phyloP scores from a whole-genome alignment of 306 rosid species.

The Quercus wislizeni region DNA sequence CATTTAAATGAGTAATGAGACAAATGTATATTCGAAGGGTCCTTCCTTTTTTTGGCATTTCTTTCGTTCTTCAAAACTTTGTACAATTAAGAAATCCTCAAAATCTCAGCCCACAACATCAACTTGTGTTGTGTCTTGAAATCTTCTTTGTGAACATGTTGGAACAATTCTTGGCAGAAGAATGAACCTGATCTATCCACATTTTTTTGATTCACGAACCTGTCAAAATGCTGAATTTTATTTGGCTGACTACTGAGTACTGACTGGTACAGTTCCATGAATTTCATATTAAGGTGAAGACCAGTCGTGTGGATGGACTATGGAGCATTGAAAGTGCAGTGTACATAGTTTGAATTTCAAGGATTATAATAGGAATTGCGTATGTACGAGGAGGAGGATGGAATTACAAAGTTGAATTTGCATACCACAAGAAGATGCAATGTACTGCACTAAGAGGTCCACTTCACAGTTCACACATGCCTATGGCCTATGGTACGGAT shows the following conservation, averaged over 20 bases:
- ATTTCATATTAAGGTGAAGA: too few relatives aligned
- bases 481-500: background rate
- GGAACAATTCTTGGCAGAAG: background rate
- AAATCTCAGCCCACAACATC: background rate
- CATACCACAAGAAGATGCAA: background rate
- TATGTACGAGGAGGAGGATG: background rate
- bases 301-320: too few relatives aligned
- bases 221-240: background rate
- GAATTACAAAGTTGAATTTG: background rate
- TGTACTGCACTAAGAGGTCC: background rate
- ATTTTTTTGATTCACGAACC: background rate
- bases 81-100: background rate
- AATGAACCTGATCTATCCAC: background rate
- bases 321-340: too few relatives aligned
- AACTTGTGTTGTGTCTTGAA: background rate
- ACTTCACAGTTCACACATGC: background rate
- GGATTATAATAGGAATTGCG: background rate
- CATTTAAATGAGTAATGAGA: background rate
- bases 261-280: too few relatives aligned
- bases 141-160: background rate
- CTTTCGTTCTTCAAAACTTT: background rate
- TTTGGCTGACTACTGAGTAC: background rate
- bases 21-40: background rate
- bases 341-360: too few relatives aligned
- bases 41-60: background rate